Base-by-base conservation (phyloP, 306 rosid genomes). In the Lathyrus oleraceus region DNA sequence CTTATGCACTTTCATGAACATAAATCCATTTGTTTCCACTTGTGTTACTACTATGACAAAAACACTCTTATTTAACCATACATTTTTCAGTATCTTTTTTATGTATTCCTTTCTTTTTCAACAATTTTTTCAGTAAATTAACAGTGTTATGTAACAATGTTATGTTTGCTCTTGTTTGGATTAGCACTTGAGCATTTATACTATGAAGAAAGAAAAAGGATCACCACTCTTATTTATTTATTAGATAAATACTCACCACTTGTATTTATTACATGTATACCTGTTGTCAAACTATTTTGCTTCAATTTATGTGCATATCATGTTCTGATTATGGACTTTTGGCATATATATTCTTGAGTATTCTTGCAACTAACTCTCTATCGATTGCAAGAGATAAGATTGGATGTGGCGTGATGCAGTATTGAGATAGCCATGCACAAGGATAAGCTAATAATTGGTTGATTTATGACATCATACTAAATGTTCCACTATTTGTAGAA, bases 391-490 rank as follows among this genome's bases (percentile, higher is more conserved):
- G 63, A 44, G 89, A 87, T 36, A 85, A 83, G 75, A 77, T 69
- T 1, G 96, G 91, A 14, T 90, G 89, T 39, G 79, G 87, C 21
- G 84, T 87, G 75, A 81, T 90, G 76, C 87, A 84, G 48, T 75
- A 81, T 6, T 90, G 86, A 3, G 58, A 84, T 28, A 54, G 76
- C 45, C 51, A 63, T 76, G 64, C 84, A 19, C 59, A 8, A 0
- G 96, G 91, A 56, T 78, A 71, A 62, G 30, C 21, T 14, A 87
- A 70, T 47, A 56, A 8, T 30, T 47, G 11, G n/a, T 36, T 90
- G 28, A 58, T 87, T 17, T 68, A 40, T 28, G 74, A 57, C 30
- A 61, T 90, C 27, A 7, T 73, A 42, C 61, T 1, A 1, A 68
- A 81, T 56, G 83, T 81, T 49, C 2, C 70, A 3, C 14, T 51